These are phyloP conservation scores for Schizosaccharomyces pombe DNA, from an alignment of 805 yeast genomes.

Conservation along the genomic window DNA sequence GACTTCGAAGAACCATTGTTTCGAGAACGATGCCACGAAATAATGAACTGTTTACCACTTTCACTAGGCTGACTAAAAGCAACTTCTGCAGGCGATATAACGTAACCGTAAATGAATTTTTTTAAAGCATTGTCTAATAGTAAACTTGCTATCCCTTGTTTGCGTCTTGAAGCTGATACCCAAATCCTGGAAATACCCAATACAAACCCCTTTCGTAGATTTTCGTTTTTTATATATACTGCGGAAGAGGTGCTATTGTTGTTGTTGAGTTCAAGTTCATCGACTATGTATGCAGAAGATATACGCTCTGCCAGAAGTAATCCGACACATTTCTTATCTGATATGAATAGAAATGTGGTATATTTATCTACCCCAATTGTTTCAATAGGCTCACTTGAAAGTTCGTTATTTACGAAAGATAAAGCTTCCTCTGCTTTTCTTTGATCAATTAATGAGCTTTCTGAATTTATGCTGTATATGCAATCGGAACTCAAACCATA, in stretches of 20 bases:
- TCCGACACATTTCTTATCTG: background rate
- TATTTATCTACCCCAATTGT: background rate
- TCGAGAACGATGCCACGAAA: background rate
- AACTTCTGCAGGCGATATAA: background rate
- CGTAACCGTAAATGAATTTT: background rate
- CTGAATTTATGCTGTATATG: background rate
- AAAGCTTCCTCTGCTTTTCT: background rate
- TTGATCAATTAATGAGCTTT: background rate
- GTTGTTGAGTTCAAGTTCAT: background rate
- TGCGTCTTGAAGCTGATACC: background rate
- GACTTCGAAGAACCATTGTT: background rate
- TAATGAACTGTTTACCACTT: background rate
- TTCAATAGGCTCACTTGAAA: background rate
- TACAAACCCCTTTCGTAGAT: background rate
- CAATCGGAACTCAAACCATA: background rate
- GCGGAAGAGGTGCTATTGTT: background rate
- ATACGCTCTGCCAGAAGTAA: background rate
- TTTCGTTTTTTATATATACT: background rate
- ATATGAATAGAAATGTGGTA: background rate
- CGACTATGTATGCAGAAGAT: background rate
- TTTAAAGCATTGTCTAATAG: background rate
- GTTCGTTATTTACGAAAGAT: background rate
- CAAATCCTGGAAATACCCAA: background rate
- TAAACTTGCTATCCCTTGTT: background rate
- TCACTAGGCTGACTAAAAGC: constrained; percentile 4